Conservation (phyloP, 495 filamentous ascomycete species). For the Amniculicola lignicola region DNA sequence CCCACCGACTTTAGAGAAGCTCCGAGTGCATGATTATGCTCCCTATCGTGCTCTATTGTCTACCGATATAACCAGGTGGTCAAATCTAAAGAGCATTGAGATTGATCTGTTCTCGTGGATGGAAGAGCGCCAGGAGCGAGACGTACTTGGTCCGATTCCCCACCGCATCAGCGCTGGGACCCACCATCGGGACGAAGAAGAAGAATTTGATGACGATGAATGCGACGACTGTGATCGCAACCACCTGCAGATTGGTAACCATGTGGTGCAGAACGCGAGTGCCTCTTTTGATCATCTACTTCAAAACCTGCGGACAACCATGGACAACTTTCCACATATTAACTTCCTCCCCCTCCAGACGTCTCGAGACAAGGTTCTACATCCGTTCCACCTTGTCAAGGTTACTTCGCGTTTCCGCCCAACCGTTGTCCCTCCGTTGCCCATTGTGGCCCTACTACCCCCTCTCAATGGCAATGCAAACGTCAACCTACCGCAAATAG, state of each 20-base stretch:
- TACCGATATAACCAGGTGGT: constrained; percentile 12
- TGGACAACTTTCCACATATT: constrained; percentile 10
- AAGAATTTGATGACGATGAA: constrained; percentile 24
- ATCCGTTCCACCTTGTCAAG: constrained; percentile 29
- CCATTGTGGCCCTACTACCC: no score
- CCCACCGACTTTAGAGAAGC: constrained; percentile 23
- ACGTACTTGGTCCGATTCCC: constrained; percentile 15
- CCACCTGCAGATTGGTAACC: constrained; percentile 26
- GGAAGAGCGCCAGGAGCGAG: constrained; percentile 26
- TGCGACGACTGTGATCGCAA: constrained; percentile 23
- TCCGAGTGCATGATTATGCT: constrained; percentile 29
- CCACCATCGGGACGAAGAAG: constrained; percentile 32
- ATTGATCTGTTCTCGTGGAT: constrained; percentile 26
- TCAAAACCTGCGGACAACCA: constrained; percentile 11
- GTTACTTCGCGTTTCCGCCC: constrained; percentile 16
- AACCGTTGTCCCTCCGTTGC: no score
- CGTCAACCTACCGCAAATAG: background rate
- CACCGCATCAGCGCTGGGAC: constrained; percentile 23
- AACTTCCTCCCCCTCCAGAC: constrained; percentile 18
- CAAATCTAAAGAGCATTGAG: constrained; percentile 18
- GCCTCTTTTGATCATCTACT: constrained; percentile 27
- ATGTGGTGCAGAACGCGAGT: constrained; percentile 21
- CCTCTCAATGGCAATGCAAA: no score
- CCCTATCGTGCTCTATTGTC: constrained; percentile 26
- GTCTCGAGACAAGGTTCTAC: constrained; percentile 16